Evolutionary conservation across 1,139 yeast species (phyloP).

Genomic region (Hansenula sp.): DNA sequence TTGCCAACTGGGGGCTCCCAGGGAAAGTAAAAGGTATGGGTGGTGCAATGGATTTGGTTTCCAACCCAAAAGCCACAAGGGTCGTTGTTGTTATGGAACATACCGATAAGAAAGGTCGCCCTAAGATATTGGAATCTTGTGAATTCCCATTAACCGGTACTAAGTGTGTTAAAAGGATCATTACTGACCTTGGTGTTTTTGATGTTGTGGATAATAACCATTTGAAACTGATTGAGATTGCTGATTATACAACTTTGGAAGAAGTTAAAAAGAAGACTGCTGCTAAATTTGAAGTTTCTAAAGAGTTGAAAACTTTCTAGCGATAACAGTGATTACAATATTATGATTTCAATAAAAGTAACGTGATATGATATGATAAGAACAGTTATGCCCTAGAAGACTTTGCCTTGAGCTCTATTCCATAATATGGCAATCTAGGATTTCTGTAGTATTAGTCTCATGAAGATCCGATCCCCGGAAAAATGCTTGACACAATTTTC

Average conservation of each 20-base stretch:
- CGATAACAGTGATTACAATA: too few relatives aligned
- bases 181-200: constrained; percentile 48
- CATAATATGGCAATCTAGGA: too few relatives aligned
- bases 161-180: constrained; percentile 40
- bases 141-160: constrained; percentile 45
- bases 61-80: constrained; percentile 41
- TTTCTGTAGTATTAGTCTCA: too few relatives aligned
- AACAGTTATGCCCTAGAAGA: too few relatives aligned
- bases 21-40: constrained; percentile 52
- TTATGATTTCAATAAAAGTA: too few relatives aligned
- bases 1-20: constrained; percentile 52
- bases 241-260: constrained; percentile 36
- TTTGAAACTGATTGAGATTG: constrained; percentile 38
- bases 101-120: constrained; percentile 41
- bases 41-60: constrained; percentile 54
- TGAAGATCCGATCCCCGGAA: too few relatives aligned
- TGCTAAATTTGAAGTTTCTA: constrained; percentile 36
- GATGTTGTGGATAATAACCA: constrained; percentile 36
- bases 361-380: too few relatives aligned
- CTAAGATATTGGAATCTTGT: constrained; percentile 43
- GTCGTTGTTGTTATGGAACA: constrained; percentile 51
- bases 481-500: too few relatives aligned
- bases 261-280: constrained; percentile 37
- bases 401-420: too few relatives aligned
- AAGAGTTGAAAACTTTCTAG: constrained; percentile 23